Evolutionary conservation across 164 flowering plant genomes (phyloP).

Genomic region (Umbilicus rupestris): DNA sequence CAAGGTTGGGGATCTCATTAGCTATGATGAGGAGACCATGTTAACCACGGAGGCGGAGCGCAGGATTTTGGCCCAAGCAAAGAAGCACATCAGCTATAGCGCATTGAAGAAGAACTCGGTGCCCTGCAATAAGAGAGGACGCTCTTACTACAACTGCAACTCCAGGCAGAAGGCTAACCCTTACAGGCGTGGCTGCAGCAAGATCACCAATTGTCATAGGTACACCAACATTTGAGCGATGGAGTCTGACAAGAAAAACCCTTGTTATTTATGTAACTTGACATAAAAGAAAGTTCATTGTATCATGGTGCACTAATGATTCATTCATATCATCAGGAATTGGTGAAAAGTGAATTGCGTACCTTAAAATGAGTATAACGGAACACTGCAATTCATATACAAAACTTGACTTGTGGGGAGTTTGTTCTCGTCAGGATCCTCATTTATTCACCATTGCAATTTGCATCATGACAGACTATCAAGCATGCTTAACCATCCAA

Average conservation of each 20-base stretch:
- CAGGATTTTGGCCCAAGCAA: background rate
- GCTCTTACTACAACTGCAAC: conserved; percentile 6
- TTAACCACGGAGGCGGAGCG: background rate
- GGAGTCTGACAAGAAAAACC: background rate
- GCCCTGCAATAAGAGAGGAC: background rate
- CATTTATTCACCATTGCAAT: too few species aligned
- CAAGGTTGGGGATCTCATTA: background rate
- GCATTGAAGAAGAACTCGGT: background rate
- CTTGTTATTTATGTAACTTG: background rate
- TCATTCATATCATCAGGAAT: background rate
- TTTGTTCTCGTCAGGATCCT: too few species aligned
- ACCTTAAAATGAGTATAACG: too few species aligned
- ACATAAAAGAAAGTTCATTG: background rate
- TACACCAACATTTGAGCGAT: background rate
- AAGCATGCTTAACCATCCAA: too few species aligned
- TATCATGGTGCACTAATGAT: too few species aligned
- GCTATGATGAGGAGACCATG: conserved; percentile 1
- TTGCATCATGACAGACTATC: too few species aligned
- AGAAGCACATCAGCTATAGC: conserved; percentile 1
- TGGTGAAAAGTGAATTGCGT: background rate
- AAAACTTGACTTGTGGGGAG: too few species aligned
- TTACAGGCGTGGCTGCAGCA: conserved; percentile 7
- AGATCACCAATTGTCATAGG: conserved; percentile 7
- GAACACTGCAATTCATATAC: too few species aligned
- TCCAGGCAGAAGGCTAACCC: background rate